Conservation (phyloP, 148 eudicot species). For the Chenopodium suecicum region DNA sequence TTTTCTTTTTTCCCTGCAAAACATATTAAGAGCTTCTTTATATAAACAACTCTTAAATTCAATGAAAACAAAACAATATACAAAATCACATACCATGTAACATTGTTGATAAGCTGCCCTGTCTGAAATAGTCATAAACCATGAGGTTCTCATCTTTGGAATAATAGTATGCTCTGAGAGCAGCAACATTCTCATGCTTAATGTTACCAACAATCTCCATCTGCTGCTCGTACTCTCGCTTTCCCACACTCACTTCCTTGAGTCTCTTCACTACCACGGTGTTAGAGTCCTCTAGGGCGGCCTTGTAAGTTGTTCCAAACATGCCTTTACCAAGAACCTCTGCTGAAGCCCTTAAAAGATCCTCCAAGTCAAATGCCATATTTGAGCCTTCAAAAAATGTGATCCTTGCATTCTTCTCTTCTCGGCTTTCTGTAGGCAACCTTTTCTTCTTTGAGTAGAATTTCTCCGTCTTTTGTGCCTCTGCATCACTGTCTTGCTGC, state of each 20-base stretch:
- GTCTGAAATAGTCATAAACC: slow-evolving; percentile 65
- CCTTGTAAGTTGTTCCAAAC: slow-evolving; percentile 75
- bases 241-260: slow-evolving; percentile 53
- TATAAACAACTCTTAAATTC: neutral
- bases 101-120: slow-evolving; percentile 61
- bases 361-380: slow-evolving; percentile 69
- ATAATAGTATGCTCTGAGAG: slow-evolving; percentile 73
- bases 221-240: slow-evolving; percentile 74
- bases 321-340: slow-evolving; percentile 85
- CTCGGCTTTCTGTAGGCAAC: slow-evolving; percentile 28
- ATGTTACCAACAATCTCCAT: slow-evolving; percentile 72
- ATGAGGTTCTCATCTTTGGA: slow-evolving; percentile 88
- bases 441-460: slow-evolving; percentile 27
- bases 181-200: slow-evolving; percentile 69
- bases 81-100: slow-evolving; percentile 58
- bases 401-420: slow-evolving; percentile 39
- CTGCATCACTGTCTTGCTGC: slow-evolving; percentile 9
- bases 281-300: slow-evolving; percentile 62
- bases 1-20: slow-evolving; percentile 58
- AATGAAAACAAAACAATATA: neutral
- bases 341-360: slow-evolving; percentile 77
- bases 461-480: slow-evolving; percentile 29
- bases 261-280: slow-evolving; percentile 72
- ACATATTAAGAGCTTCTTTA: neutral
- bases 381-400: slow-evolving; percentile 60